These are phyloP conservation scores for Xylaria cubensis DNA, from an alignment of 495 filamentous ascomycete genomes.

Conservation along the genomic window DNA sequence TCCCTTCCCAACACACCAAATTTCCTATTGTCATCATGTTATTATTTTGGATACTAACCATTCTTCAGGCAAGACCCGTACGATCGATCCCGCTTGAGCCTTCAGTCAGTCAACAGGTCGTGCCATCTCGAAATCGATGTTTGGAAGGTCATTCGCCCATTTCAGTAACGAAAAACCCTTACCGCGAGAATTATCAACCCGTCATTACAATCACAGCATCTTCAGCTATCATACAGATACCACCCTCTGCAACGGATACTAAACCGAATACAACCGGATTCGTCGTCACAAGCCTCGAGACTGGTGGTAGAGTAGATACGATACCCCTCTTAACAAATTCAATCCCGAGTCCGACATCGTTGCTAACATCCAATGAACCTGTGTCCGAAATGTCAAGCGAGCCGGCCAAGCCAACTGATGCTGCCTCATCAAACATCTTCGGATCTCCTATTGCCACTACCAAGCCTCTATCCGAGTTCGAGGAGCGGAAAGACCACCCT, in stretches of 20 bases:
- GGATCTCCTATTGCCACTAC: conserved; percentile 65
- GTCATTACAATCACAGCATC: conserved; percentile 25
- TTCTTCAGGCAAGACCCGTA: conserved; percentile 33
- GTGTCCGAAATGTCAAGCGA: conserved; percentile 21
- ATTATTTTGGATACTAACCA: conserved; percentile 35
- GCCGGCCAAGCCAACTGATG: conserved; percentile 28
- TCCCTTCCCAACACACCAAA: conserved; percentile 4
- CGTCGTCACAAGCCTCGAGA: conserved; percentile 19
- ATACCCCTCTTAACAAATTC: conserved; percentile 25
- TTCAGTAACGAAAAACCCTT: conserved; percentile 13
- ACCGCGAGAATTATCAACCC: conserved; percentile 31
- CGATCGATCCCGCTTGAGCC: conserved; percentile 26
- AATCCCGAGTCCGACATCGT: conserved; percentile 18
- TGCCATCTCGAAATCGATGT: background rate
- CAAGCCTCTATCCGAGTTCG: conserved; percentile 61
- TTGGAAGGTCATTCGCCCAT: conserved; percentile 23
- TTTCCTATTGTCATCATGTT: conserved; percentile 30
- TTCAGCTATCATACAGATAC: conserved; percentile 22
- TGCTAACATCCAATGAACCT: background rate
- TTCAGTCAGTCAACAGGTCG: background rate
- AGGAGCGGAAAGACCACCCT: conserved; percentile 53
- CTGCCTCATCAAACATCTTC: conserved; percentile 51
- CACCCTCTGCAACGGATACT: conserved; percentile 30
- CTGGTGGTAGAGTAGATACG: conserved; percentile 13
- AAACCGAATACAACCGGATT: conserved; percentile 43